phyloP scores from a whole-genome alignment of 2,329 filamentous ascomycete species.

The Sclerotinia glacialis region DNA sequence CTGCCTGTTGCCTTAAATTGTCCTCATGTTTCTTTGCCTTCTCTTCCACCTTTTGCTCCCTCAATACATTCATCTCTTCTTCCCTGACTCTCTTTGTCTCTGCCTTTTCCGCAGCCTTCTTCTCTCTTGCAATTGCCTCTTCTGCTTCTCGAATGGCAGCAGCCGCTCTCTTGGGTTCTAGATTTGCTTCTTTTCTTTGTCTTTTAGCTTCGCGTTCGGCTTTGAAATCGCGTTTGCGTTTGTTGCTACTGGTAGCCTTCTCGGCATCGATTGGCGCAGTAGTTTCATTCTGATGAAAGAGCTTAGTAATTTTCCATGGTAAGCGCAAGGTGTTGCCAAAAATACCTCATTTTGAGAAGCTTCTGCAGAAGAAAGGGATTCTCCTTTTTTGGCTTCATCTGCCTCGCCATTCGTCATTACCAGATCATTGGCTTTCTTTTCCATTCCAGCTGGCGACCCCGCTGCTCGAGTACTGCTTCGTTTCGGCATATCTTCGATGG shows the following conservation, averaged over 20 bases:
- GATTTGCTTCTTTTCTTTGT: not conserved
- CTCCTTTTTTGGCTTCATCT: not conserved
- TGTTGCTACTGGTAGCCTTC: conserved; percentile 2
- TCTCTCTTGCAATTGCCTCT: not conserved
- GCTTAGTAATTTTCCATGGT: conserved; percentile 9
- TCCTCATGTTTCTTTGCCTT: conserved; percentile 1
- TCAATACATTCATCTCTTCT: not conserved
- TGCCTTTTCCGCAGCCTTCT: not conserved
- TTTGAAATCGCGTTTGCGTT: conserved; percentile 18
- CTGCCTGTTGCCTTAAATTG: not conserved
- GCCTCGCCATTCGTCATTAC: not conserved
- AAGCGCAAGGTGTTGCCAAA: not conserved
- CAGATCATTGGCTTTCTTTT: not conserved
- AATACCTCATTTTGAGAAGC: conserved; percentile 8
- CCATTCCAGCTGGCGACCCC: not conserved
- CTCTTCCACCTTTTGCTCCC: not conserved
- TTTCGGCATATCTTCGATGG: not conserved
- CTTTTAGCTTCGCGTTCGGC: conserved; percentile 18
- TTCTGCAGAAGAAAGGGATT: not conserved
- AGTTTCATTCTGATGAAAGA: conserved; percentile 1
- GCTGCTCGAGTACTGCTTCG: not conserved
- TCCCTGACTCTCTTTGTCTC: not conserved
- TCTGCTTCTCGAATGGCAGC: not conserved
- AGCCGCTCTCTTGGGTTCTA: conserved; percentile 6
- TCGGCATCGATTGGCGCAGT: not conserved